Conservation (phyloP, 768 basidiomycete genomes). For the Termitomyces sp. region DNA sequence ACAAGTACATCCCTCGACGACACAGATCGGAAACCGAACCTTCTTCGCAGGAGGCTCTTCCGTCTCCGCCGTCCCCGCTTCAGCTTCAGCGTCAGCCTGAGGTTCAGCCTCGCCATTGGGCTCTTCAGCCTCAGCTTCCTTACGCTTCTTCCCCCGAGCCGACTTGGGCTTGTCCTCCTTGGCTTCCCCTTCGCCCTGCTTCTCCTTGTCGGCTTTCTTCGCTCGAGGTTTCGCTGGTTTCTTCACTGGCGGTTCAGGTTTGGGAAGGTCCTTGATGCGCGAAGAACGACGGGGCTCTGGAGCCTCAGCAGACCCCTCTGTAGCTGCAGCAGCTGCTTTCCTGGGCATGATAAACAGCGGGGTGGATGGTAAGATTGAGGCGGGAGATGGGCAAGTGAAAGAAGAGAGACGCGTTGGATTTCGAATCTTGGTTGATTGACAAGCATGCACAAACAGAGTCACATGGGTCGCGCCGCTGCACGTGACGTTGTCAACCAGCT, state of each 20-base stretch:
- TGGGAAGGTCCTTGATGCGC: conserved; percentile 71
- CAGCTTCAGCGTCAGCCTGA: conserved; percentile 19
- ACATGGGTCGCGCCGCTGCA: conserved; percentile 19
- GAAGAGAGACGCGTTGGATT: conserved; percentile 19
- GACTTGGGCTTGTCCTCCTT: conserved; percentile 55
- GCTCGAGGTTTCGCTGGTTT: conserved; percentile 61
- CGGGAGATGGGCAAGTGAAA: conserved; percentile 11
- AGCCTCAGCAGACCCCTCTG: conserved; percentile 31
- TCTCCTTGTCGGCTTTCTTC: conserved; percentile 43
- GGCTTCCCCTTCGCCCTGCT: conserved; percentile 31
- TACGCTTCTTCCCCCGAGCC: conserved; percentile 36
- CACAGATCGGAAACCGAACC: conserved; percentile 26
- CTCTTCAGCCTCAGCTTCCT: conserved; percentile 34
- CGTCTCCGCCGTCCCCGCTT: conserved; percentile 10
- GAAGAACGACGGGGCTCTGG: conserved; percentile 63
- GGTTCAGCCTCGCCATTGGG: conserved; percentile 27
- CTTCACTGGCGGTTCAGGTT: conserved; percentile 44
- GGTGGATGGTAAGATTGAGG: conserved; percentile 3
- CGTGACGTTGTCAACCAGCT: conserved; percentile 3
- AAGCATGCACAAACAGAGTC: conserved; percentile 15
- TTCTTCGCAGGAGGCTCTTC: conserved; percentile 59
- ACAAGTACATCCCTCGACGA: conserved; percentile 4
- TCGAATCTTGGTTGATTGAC: conserved; percentile 17
- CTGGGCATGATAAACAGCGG: conserved; percentile 50
- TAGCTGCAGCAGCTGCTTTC: conserved; percentile 50